Evolutionary conservation across 768 basidiomycete genomes (phyloP).

Genomic region (Asterophora lycoperdoides): DNA sequence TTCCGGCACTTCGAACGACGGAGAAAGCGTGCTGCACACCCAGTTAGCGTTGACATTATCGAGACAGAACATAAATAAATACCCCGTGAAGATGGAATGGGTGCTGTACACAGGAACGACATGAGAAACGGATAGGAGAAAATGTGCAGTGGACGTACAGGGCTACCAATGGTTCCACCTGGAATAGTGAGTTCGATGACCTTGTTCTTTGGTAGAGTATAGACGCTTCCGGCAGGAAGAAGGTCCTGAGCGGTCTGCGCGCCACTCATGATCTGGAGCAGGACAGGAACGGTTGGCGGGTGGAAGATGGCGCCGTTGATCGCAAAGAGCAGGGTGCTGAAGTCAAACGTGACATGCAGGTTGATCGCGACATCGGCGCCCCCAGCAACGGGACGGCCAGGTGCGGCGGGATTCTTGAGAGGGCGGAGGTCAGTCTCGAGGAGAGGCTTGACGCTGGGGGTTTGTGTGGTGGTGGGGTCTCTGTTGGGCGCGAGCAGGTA

Average conservation of each 20-base stretch:
- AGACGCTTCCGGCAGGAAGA: slow-evolving; percentile 43
- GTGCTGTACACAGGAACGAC: slow-evolving; percentile 11
- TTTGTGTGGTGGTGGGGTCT: slow-evolving; percentile 27
- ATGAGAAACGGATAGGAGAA: slow-evolving; percentile 3
- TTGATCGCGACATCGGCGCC: slow-evolving; percentile 22
- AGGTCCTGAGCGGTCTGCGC: slow-evolving; percentile 41
- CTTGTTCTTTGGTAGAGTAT: slow-evolving; percentile 40
- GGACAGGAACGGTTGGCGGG: slow-evolving; percentile 44
- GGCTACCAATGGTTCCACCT: slow-evolving; percentile 30
- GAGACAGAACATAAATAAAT: neutral
- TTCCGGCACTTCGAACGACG: slow-evolving; percentile 35
- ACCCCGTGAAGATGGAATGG: slow-evolving; percentile 28
- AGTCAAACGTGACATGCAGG: slow-evolving; percentile 18
- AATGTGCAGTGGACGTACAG: slow-evolving; percentile 14
- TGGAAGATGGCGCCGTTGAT: slow-evolving; percentile 30
- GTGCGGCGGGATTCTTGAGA: slow-evolving; percentile 9
- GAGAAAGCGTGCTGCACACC: slow-evolving; percentile 31
- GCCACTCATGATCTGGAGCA: slow-evolving; percentile 58
- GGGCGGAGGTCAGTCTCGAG: slow-evolving; percentile 23
- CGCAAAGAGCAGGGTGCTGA: slow-evolving; percentile 14
- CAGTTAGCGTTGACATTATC: neutral
- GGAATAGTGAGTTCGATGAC: slow-evolving; percentile 42
- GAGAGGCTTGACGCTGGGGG: slow-evolving; percentile 20
- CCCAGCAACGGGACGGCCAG: slow-evolving; percentile 12
- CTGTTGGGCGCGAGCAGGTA: slow-evolving; percentile 25